These are phyloP conservation scores for Picea sitchensis DNA, from an alignment of 75 land plant genomes.

Conservation along the genomic window DNA sequence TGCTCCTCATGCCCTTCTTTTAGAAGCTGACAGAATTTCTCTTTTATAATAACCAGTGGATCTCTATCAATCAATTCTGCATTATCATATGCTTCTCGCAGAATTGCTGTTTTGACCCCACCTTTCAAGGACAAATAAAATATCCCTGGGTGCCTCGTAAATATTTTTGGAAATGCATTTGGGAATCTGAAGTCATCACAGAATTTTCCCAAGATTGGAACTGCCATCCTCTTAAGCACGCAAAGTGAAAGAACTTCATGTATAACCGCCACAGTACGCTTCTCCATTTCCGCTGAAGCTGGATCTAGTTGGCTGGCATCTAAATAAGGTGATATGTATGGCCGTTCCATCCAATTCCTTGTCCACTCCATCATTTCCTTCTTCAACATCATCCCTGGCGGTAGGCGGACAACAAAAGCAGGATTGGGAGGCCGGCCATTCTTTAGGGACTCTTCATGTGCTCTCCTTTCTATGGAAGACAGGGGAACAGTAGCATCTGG, in stretches of 20 bases:
- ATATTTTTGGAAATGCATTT: slow-evolving; percentile 42
- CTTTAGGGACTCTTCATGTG: slow-evolving; percentile 36
- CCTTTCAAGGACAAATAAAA: slow-evolving; percentile 73
- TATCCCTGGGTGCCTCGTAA: slow-evolving; percentile 74
- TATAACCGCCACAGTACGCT: slow-evolving; percentile 56
- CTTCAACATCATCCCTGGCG: slow-evolving; percentile 52
- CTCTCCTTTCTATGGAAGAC: slow-evolving; percentile 47
- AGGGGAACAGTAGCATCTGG: slow-evolving; percentile 55
- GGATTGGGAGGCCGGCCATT: slow-evolving; percentile 49
- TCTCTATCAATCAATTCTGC: slow-evolving; percentile 46
- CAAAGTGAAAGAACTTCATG: slow-evolving; percentile 71
- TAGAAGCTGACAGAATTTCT: slow-evolving; percentile 57
- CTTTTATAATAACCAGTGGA: slow-evolving; percentile 58
- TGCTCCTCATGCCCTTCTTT: slow-evolving; percentile 36
- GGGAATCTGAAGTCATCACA: slow-evolving; percentile 57
- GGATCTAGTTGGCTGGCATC: slow-evolving; percentile 35
- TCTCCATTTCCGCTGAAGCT: slow-evolving; percentile 68
- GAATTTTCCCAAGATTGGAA: slow-evolving; percentile 57
- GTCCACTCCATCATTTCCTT: slow-evolving; percentile 74
- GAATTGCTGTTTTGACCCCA: slow-evolving; percentile 57
- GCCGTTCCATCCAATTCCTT: slow-evolving; percentile 65
- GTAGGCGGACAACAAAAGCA: slow-evolving; percentile 32
- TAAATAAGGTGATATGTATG: slow-evolving; percentile 69
- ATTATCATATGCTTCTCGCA: slow-evolving; percentile 63
- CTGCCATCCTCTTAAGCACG: slow-evolving; percentile 41